Percentiles rank a stretch among this genome's conserved stretches.
Conservation (phyloP, 2,329 filamentous ascomycete species). For the Exophiala sideris region DNA sequence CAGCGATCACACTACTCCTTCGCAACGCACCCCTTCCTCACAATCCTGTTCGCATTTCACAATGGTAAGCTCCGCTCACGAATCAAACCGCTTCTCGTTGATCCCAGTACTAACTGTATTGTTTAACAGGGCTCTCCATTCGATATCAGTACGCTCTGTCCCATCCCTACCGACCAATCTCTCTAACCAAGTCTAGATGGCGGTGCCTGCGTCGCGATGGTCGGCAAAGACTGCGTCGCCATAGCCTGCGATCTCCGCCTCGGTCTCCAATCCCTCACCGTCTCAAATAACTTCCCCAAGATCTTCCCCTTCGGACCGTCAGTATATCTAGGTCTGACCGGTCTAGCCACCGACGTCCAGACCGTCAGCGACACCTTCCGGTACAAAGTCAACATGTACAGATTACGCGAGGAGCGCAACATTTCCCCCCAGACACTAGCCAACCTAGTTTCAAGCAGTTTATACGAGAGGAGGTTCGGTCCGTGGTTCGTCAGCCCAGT, state of each 20-base stretch:
- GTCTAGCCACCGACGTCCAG: conserved; percentile 90
- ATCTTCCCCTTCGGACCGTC: conserved; percentile 92
- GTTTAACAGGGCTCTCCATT: conserved; percentile 74
- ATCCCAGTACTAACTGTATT: conserved; percentile 31
- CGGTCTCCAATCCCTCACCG: conserved; percentile 90
- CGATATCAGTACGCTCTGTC: conserved; percentile 73
- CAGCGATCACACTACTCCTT: not conserved
- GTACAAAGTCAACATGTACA: conserved; percentile 99
- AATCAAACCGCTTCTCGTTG: conserved; percentile 21
- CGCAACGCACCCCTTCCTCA: conserved; percentile 10
- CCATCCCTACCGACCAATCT: conserved; percentile 3
- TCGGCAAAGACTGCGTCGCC: conserved; percentile 98
- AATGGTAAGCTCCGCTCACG: conserved; percentile 35
- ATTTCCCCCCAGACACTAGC: conserved; percentile 94
- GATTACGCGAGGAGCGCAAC: conserved; percentile 93
- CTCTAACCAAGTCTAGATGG: conserved; percentile 53
- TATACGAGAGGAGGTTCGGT: conserved; percentile 95
- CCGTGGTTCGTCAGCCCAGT: conserved; percentile 96
- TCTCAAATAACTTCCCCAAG: conserved; percentile 99
- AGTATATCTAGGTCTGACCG: conserved; percentile 92
- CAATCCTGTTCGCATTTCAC: conserved; percentile 23
- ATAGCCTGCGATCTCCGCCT: conserved; percentile 98
- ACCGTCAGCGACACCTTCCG: conserved; percentile 97
- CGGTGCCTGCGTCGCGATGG: conserved; percentile 97
- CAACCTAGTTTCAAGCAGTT: conserved; percentile 83